Conservation (phyloP, 371 early-diverging fungal species). For the Lichtheimia hyalospora region DNA sequence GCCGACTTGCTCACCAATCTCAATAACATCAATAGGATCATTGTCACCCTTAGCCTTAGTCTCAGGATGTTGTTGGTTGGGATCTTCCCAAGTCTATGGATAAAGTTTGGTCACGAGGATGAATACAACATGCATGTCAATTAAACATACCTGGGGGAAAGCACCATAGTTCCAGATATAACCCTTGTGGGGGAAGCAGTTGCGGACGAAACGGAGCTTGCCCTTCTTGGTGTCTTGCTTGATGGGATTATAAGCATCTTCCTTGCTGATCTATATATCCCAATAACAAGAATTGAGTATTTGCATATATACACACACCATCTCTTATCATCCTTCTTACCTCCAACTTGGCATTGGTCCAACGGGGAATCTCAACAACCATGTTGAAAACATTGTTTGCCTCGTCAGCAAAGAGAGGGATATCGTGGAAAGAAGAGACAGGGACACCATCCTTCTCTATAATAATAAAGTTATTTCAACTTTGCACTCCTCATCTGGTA, state of each 20-base stretch:
- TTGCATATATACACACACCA: neutral
- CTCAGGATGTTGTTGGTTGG: constrained; percentile 71
- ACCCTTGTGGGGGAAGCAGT: constrained; percentile 96
- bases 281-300: neutral
- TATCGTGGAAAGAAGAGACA: constrained; percentile 95
- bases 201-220: constrained; percentile 89
- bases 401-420: constrained; percentile 81
- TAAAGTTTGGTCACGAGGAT: no score
- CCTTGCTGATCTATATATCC: constrained; percentile 20
- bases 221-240: constrained; percentile 95
- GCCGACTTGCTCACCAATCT: constrained; percentile 51
- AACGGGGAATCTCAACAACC: constrained; percentile 95
- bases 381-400: constrained; percentile 84
- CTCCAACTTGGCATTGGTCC: constrained; percentile 98
- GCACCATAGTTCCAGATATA: constrained; percentile 99
- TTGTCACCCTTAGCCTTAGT: constrained; percentile 91
- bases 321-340: constrained; percentile 38
- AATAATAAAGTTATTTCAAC: neutral
- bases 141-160: constrained; percentile 67
- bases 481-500: neutral
- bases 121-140: no score
- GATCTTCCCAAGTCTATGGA: constrained; percentile 94
- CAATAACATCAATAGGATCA: constrained; percentile 96
- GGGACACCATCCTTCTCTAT: constrained; percentile 45
- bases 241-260: constrained; percentile 83